Percentiles rank a stretch among this genome's conserved stretches.
These are phyloP conservation scores for Blastomyces percursus DNA, from an alignment of 2,329 filamentous ascomycete genomes.

Conservation along the genomic window DNA sequence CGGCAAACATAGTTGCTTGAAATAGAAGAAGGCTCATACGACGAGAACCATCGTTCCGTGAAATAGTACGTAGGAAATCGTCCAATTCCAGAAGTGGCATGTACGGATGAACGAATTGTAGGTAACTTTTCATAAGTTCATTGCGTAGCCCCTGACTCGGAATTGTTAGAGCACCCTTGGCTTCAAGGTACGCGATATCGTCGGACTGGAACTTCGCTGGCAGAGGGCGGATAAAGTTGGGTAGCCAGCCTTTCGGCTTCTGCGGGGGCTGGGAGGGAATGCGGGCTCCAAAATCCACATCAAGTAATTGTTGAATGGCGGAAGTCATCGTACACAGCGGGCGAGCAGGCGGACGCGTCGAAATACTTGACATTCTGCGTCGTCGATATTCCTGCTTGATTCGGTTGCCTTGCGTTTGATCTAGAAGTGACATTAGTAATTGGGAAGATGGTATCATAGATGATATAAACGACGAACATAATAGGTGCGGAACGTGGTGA, in stretches of 20 bases:
- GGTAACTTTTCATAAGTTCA: slow-evolving; percentile 68
- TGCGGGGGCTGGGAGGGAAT: slow-evolving; percentile 34
- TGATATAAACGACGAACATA: slow-evolving; percentile 43
- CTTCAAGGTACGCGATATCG: slow-evolving; percentile 70
- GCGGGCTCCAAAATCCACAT: slow-evolving; percentile 18
- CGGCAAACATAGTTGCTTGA: slow-evolving; percentile 91
- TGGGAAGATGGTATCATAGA: slow-evolving; percentile 8
- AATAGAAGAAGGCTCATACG: slow-evolving; percentile 78
- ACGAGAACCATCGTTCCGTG: slow-evolving; percentile 55
- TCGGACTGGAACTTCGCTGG: slow-evolving; percentile 66
- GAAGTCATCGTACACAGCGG: slow-evolving; percentile 28
- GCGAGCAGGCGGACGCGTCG: slow-evolving; percentile 28
- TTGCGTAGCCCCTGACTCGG: slow-evolving; percentile 61
- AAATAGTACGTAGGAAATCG: slow-evolving; percentile 48
- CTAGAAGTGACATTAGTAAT: slow-evolving; percentile 20
- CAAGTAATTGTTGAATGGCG: slow-evolving; percentile 29
- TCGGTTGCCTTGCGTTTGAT: slow-evolving; percentile 39
- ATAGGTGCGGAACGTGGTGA: slow-evolving; percentile 52
- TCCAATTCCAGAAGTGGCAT: slow-evolving; percentile 73
- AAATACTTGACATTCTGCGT: slow-evolving; percentile 34
- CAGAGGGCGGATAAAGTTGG: slow-evolving; percentile 66
- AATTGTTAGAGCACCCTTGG: slow-evolving; percentile 73
- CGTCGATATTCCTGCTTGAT: slow-evolving; percentile 36
- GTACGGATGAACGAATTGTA: slow-evolving; percentile 85
- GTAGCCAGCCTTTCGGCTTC: slow-evolving; percentile 39